Conservation (phyloP, 371 early-diverging fungal species). For the Sporodiniella umbellata region DNA sequence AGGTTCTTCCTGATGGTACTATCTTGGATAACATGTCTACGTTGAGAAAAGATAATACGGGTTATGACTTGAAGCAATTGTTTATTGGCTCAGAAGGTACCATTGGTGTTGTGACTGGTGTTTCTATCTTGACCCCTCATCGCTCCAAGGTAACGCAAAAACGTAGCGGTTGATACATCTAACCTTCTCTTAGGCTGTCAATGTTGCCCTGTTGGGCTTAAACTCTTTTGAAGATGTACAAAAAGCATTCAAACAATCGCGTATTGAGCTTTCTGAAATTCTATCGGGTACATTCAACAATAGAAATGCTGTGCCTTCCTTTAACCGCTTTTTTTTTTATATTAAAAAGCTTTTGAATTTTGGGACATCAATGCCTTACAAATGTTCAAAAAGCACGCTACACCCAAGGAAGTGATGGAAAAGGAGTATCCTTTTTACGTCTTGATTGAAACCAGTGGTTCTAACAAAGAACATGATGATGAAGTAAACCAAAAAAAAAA, state of each 20-base stretch:
- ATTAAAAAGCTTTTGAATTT: constrained; percentile 97
- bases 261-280: constrained; percentile 83
- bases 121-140: constrained; percentile 59
- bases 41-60: constrained; percentile 85
- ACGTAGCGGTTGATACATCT: background rate
- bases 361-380: constrained; percentile 77
- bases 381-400: constrained; percentile 69
- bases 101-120: constrained; percentile 80
- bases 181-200: constrained; percentile 43
- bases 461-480: constrained; percentile 89
- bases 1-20: constrained; percentile 81
- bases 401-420: constrained; percentile 61
- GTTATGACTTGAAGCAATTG: constrained; percentile 82
- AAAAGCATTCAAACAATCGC: constrained; percentile 74
- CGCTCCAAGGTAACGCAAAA: constrained; percentile 26
- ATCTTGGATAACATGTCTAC: constrained; percentile 81
- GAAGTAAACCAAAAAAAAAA: constrained; percentile 35
- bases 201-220: constrained; percentile 82
- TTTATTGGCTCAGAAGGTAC: constrained; percentile 91
- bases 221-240: constrained; percentile 75
- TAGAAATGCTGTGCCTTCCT: background rate
- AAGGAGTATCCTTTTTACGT: constrained; percentile 83
- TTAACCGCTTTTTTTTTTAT: too few relatives aligned
- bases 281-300: constrained; percentile 62
- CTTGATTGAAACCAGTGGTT: constrained; percentile 91